Percentiles rank a stretch among this genome's conserved stretches.
Conservation (phyloP, 2,329 filamentous ascomycete species). For the Drechmeria coniospora region DNA sequence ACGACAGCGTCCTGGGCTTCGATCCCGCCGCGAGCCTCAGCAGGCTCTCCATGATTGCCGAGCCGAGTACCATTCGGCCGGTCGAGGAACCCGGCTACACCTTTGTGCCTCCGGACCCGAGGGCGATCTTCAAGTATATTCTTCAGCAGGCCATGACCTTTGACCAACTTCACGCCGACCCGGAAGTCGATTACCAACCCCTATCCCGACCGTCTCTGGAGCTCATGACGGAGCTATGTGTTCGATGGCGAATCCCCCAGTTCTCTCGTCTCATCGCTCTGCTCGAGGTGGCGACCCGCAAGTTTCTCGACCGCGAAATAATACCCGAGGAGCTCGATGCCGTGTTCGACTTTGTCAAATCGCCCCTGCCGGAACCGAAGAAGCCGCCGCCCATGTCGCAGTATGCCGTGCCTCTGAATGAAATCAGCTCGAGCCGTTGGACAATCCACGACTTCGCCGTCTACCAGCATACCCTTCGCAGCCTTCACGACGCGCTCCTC, state of each 20-base stretch:
- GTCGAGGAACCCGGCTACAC: slow-evolving; percentile 60
- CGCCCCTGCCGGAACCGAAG: slow-evolving; percentile 50
- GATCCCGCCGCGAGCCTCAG: slow-evolving; percentile 57
- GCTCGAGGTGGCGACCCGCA: slow-evolving; percentile 70
- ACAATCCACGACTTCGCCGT: slow-evolving; percentile 50
- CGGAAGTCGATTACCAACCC: slow-evolving; percentile 31
- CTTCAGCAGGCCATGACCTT: slow-evolving; percentile 60
- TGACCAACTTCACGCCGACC: slow-evolving; percentile 42
- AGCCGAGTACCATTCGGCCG: slow-evolving; percentile 32
- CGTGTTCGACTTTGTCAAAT: slow-evolving; percentile 70
- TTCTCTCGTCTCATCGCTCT: slow-evolving; percentile 68
- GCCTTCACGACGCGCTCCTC: slow-evolving; percentile 66
- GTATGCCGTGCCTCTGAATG: slow-evolving; percentile 33
- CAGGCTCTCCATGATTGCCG: slow-evolving; percentile 45
- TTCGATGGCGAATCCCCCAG: slow-evolving; percentile 79
- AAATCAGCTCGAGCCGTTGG: slow-evolving; percentile 48
- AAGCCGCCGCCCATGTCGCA: slow-evolving; percentile 41
- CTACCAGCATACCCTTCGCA: slow-evolving; percentile 61
- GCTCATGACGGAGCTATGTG: slow-evolving; percentile 67
- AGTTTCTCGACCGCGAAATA: slow-evolving; percentile 73
- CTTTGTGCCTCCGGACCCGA: slow-evolving; percentile 75
- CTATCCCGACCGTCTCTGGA: slow-evolving; percentile 71
- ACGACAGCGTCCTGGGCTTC: slow-evolving; percentile 26
- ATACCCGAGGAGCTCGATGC: slow-evolving; percentile 67
- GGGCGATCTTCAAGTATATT: slow-evolving; percentile 70